Conservation (phyloP, 352 stramenopile species). For the Aphanomyces stellatus region DNA sequence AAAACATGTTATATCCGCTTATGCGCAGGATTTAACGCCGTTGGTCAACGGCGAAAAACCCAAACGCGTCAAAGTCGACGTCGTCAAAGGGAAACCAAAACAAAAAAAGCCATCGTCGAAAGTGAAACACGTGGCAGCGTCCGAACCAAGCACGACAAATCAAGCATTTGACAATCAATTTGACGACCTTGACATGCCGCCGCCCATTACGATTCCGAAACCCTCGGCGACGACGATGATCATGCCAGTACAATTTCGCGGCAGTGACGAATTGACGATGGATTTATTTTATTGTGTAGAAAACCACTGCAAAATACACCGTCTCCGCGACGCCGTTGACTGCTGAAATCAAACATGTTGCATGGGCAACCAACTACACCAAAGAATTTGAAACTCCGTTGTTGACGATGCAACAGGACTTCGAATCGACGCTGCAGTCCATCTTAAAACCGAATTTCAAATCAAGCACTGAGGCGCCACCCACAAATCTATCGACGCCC, state of each 20-base stretch:
- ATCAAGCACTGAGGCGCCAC: neutral
- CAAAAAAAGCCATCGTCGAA: neutral
- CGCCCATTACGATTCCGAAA: neutral
- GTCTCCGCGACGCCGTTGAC: conserved; percentile 6
- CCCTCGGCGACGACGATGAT: neutral
- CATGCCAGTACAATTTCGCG: too few species aligned
- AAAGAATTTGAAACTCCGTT: conserved; percentile 15
- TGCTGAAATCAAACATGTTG: conserved; percentile 18
- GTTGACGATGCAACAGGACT: conserved; percentile 9
- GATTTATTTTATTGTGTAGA: too few species aligned
- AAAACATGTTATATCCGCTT: neutral
- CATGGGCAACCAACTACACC: conserved; percentile 1
- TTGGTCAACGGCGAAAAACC: conserved; percentile 14
- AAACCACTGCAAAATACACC: neutral
- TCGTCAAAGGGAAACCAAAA: neutral
- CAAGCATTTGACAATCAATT: conserved; percentile 5
- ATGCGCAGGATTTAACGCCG: conserved; percentile 17
- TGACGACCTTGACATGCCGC: neutral
- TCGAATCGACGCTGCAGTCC: neutral
- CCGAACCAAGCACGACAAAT: neutral
- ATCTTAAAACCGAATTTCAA: neutral
- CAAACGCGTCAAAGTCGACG: conserved; percentile 13
- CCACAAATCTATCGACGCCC: neutral
- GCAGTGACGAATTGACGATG: too few species aligned
- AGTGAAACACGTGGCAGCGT: neutral